phyloP scores from a whole-genome alignment of 2,329 filamentous ascomycete genomes.

The Eutypella sp. region DNA sequence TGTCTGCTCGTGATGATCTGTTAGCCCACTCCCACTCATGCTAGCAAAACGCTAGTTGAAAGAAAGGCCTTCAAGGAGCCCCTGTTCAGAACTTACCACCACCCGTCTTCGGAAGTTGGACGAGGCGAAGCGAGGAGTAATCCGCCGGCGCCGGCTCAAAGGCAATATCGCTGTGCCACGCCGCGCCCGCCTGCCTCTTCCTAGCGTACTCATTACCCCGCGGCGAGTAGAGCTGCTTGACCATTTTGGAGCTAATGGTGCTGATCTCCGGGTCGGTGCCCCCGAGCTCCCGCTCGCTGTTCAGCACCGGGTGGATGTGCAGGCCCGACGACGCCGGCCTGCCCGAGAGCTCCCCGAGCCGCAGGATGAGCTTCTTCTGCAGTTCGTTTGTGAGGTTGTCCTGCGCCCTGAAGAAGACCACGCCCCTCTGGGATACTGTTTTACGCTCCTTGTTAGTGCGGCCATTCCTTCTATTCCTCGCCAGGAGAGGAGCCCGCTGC shows the following conservation, averaged over 20 bases:
- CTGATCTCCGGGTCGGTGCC: conserved; percentile 52
- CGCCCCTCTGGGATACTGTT: conserved; percentile 43
- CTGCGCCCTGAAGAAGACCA: conserved; percentile 46
- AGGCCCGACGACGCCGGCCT: conserved; percentile 44
- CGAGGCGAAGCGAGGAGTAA: conserved; percentile 48
- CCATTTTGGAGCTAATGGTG: conserved; percentile 51
- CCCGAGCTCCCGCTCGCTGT: conserved; percentile 33
- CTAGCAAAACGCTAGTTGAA: conserved; percentile 32
- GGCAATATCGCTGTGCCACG: conserved; percentile 50
- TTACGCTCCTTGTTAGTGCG: too few relatives aligned
- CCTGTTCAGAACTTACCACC: too few relatives aligned
- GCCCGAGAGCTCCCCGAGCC: conserved; percentile 37
- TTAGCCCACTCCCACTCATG: background rate
- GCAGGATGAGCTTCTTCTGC: conserved; percentile 37
- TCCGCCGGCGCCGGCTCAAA: conserved; percentile 50
- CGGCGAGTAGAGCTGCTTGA: conserved; percentile 47
- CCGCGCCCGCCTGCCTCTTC: conserved; percentile 31
- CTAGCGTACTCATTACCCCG: conserved; percentile 32
- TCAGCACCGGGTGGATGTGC: conserved; percentile 47
- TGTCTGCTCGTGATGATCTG: background rate
- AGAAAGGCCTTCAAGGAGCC: too few relatives aligned
- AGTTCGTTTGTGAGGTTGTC: conserved; percentile 39
- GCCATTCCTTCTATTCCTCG: conserved; percentile 1
- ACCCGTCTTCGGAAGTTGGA: conserved; percentile 41
- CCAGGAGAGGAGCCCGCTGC: background rate